A percentile compares a stretch with the other conserved stretches of the same genome.
These are phyloP conservation scores for Phytophthora niederhauseri DNA, from an alignment of 352 stramenopile species.

Conservation along the genomic window DNA sequence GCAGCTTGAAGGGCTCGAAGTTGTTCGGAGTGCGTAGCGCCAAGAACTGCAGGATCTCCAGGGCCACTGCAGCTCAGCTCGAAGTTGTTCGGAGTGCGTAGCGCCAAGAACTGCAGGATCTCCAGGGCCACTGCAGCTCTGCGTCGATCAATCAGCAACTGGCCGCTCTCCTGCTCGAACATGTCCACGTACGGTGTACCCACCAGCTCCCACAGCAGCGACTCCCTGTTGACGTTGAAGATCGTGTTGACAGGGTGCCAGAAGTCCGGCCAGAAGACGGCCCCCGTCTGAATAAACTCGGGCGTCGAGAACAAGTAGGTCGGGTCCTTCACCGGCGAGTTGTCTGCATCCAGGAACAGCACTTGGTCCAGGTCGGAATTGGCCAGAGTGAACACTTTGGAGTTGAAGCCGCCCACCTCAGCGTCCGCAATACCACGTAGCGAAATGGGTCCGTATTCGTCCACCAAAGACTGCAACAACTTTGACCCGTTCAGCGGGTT, in stretches of 20 bases:
- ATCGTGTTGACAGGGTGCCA: slow-evolving; percentile 63
- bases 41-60: slow-evolving; percentile 48
- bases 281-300: slow-evolving; percentile 42
- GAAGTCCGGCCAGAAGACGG: slow-evolving; percentile 74
- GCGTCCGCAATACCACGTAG: slow-evolving; percentile 29
- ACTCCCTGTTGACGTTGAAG: slow-evolving; percentile 60
- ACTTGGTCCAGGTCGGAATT: slow-evolving; percentile 48
- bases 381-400: slow-evolving; percentile 54
- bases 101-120: slow-evolving; percentile 46
- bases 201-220: slow-evolving; percentile 60
- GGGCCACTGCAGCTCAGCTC: slow-evolving; percentile 26
- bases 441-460: slow-evolving; percentile 33
- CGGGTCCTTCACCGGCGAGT: slow-evolving; percentile 48
- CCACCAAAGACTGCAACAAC: slow-evolving; percentile 30
- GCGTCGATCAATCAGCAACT: slow-evolving; percentile 51
- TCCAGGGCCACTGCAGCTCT: slow-evolving; percentile 35
- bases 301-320: slow-evolving; percentile 53
- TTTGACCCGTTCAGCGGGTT: slow-evolving; percentile 17
- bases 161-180: slow-evolving; percentile 71
- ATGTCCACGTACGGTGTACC: slow-evolving; percentile 50
- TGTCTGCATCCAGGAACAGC: slow-evolving; percentile 64
- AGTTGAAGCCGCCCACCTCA: slow-evolving; percentile 46
- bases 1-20: slow-evolving; percentile 42
- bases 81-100: slow-evolving; percentile 38
- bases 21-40: slow-evolving; percentile 35